Percentiles rank a stretch among this genome's conserved stretches.
Conservation (phyloP, 2,329 filamentous ascomycete genomes). For the Bretziella fagacearum region DNA sequence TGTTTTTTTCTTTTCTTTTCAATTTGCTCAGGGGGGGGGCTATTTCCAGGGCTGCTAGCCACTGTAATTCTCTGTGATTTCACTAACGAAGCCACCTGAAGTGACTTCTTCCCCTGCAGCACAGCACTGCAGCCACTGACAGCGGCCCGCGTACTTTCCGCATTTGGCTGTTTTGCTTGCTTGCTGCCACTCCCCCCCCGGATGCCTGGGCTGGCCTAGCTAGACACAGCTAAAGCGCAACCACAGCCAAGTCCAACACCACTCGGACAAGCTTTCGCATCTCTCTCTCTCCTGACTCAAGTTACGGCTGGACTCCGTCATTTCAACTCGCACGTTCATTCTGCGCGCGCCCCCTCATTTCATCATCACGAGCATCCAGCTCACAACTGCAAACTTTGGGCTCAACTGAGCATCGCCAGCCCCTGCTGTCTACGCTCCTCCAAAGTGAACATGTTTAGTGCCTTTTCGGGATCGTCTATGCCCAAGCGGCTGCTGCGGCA, state of each 20-base stretch:
- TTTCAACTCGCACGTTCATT: neutral
- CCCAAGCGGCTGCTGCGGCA: conserved; percentile 82
- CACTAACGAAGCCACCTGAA: neutral
- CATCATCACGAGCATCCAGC: neutral
- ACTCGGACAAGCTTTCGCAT: neutral
- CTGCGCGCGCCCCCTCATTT: neutral
- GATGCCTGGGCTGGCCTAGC: neutral
- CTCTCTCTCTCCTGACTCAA: neutral
- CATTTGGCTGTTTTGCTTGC: too few relatives aligned
- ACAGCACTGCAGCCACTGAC: neutral
- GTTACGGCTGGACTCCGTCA: neutral
- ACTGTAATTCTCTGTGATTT: too few relatives aligned
- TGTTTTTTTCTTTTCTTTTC: neutral
- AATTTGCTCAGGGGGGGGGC: neutral
- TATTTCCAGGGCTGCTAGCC: neutral
- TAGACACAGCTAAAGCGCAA: neutral
- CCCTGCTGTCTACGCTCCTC: too few relatives aligned
- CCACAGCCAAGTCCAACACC: neutral
- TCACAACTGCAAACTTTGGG: neutral
- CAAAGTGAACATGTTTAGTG: conserved; percentile 38
- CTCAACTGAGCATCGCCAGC: conserved; percentile 4
- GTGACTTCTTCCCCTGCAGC: neutral
- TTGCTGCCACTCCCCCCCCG: too few relatives aligned
- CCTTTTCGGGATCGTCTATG: conserved; percentile 51
- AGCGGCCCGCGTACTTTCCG: too few relatives aligned